Base-by-base conservation (phyloP, 1,139 yeast genomes). In the Taphrina wiesneri region DNA sequence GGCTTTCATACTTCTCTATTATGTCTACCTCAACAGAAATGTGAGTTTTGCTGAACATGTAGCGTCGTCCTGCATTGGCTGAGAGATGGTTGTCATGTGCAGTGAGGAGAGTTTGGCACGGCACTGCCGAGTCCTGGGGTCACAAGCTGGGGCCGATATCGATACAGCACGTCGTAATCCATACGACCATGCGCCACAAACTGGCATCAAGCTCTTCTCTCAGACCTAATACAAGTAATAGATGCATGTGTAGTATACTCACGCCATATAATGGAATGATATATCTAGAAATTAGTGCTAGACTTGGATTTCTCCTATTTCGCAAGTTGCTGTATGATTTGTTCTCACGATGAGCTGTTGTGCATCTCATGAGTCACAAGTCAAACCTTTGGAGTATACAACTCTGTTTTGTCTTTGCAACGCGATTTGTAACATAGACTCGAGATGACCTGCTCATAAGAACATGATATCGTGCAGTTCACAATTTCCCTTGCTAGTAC, bases 1-100 rank as follows among this genome's bases (percentile, higher is more conserved):
- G 23, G 66, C 66, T 57, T 63, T 63, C 66, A 63, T 63, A 17
- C 15, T 36, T 7, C 41, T 36, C 11, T 7, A 36, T 5, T 11
- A 6, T 11, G 34, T 30, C 34, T 30, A 30, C 11, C 34, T 30
- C 34, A 6, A 30, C 11, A n/a, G n/a, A n/a, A n/a, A n/a, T n/a
- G n/a, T n/a, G n/a, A n/a, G n/a, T n/a, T n/a, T n/a, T n/a, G n/a
- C n/a, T n/a, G n/a, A n/a, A n/a, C n/a, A n/a, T n/a, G n/a, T n/a
- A n/a, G n/a, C n/a, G n/a, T 30, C 6, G 34, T 30, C 9, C 11
- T 30, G 34, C 11, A 30, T 11, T 30, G 9, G 6, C 11, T 30
- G 34, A 30, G 34, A 30, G n/a, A 6, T 30, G 34, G 34, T 30
- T 30, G 34, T 36, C 41, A 36, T n/a, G 3, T 13, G 19, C 17